Conservation (phyloP, 2,329 filamentous ascomycete species). For the Emericellopsis cladophorae region DNA sequence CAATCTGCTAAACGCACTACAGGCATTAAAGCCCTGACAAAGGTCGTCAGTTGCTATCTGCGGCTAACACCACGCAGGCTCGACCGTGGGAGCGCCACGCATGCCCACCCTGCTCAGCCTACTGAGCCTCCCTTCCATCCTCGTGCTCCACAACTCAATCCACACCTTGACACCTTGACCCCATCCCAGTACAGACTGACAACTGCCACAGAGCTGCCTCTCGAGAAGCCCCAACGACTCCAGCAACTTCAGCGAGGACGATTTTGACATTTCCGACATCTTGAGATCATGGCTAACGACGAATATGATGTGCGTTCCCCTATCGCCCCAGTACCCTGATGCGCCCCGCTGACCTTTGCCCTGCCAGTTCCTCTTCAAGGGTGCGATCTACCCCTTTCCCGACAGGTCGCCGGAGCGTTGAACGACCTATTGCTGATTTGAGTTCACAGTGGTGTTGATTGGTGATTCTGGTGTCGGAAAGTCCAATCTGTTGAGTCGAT, state of each 20-base stretch:
- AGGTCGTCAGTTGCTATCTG: too few relatives aligned
- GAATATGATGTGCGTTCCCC: slow-evolving; percentile 85
- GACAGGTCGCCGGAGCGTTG: too few relatives aligned
- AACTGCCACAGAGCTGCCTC: not conserved
- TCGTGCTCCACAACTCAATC: not conserved
- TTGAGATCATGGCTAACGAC: slow-evolving; percentile 87
- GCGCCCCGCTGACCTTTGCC: slow-evolving; percentile 9
- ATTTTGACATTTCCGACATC: slow-evolving; percentile 3
- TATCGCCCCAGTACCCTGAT: slow-evolving; percentile 7
- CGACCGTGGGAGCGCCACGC: too few relatives aligned
- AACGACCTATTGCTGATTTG: too few relatives aligned
- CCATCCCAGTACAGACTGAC: not conserved
- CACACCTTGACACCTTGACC: not conserved
- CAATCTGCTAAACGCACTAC: too few relatives aligned
- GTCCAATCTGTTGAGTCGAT: slow-evolving; percentile 98
- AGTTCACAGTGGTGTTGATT: slow-evolving; percentile 74
- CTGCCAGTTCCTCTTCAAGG: slow-evolving; percentile 94
- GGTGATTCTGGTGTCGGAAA: slow-evolving; percentile 99
- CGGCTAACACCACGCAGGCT: too few relatives aligned
- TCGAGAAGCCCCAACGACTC: not conserved
- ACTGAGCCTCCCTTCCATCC: not conserved
- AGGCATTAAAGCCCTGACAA: too few relatives aligned
- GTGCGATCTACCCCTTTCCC: slow-evolving; percentile 32
- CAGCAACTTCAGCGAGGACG: not conserved
- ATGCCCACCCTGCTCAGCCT: not conserved